Conservation (phyloP, 257 asterid species). For the Ilex aquifolium region DNA sequence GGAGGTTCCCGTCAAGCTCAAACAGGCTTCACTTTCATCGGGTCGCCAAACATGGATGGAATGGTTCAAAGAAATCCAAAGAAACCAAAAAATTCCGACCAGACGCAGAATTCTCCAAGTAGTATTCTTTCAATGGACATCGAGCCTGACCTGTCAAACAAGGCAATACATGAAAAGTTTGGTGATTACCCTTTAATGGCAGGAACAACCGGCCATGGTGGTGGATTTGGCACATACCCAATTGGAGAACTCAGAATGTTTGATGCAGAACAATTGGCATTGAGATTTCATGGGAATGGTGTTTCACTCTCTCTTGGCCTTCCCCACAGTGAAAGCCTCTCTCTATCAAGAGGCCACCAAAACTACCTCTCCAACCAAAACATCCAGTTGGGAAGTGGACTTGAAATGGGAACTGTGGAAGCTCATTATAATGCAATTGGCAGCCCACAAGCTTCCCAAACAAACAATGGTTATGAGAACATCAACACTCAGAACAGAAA, state of each 20-base stretch:
- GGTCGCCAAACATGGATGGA: constrained; percentile 25
- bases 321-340: constrained; percentile 42
- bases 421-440: constrained; percentile 12
- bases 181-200: constrained; percentile 7
- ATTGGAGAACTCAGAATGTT: constrained; percentile 25
- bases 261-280: constrained; percentile 26
- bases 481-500: constrained; percentile 54
- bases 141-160: constrained; percentile 20
- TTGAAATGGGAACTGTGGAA: constrained; percentile 24
- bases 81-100: constrained; percentile 20
- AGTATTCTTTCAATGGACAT: constrained; percentile 26
- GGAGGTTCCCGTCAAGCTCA: constrained; percentile 8
- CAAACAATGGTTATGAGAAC: constrained; percentile 34
- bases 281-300: constrained; percentile 26
- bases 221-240: constrained; percentile 11
- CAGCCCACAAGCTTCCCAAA: constrained; percentile 24
- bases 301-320: constrained; percentile 44
- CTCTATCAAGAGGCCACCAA: constrained; percentile 26
- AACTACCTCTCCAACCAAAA: constrained; percentile 32
- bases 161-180: neutral
- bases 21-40: constrained; percentile 25
- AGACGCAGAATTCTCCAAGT: constrained; percentile 25
- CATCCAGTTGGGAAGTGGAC: constrained; percentile 28
- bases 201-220: neutral
- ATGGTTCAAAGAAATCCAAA: constrained; percentile 20